A percentile compares a stretch with the other conserved stretches of the same genome.
These are phyloP conservation scores for Coemansia umbellata DNA, from an alignment of 192 early-diverging fungal species.

Conservation along the genomic window DNA sequence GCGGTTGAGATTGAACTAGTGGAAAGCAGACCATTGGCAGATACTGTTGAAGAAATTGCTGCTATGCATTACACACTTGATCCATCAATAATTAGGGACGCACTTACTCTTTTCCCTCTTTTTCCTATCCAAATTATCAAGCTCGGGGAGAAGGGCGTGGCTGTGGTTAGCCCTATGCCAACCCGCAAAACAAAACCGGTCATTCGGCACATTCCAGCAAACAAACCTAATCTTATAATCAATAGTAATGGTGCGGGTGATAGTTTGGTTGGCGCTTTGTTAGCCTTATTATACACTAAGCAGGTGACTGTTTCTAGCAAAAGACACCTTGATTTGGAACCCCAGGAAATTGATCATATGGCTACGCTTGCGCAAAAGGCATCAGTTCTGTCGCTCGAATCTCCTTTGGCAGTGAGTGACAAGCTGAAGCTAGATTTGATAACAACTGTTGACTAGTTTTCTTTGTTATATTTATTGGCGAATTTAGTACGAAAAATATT, in stretches of 20 bases:
- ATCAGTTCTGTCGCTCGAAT: constrained; percentile 36
- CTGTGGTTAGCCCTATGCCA: constrained; percentile 27
- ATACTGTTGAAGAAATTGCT: constrained; percentile 9
- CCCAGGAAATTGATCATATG: constrained; percentile 15
- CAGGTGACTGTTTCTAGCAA: background rate
- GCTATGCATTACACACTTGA: constrained; percentile 5
- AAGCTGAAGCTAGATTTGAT: constrained; percentile 14
- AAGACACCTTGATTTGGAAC: constrained; percentile 1
- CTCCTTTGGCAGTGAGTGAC: constrained; percentile 22
- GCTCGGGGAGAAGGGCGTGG: constrained; percentile 63
- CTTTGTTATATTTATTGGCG: no score
- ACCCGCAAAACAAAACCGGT: background rate
- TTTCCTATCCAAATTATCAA: constrained; percentile 65
- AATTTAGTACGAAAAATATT: no score
- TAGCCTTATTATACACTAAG: constrained; percentile 40
- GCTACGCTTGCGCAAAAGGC: constrained; percentile 35
- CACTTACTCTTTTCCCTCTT: constrained; percentile 42
- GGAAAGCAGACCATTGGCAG: constrained; percentile 5
- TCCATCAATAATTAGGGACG: constrained; percentile 8
- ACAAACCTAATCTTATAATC: constrained; percentile 8
- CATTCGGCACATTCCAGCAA: constrained; percentile 16
- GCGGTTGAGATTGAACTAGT: constrained; percentile 18
- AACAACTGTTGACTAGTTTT: no score
- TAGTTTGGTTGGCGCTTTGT: constrained; percentile 67
- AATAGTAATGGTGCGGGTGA: constrained; percentile 46